Evolutionary conservation across 352 stramenopile genomes (phyloP), one percentile per base, ranked within the genome.

Genomic region (Phytophthora hybrid): DNA sequence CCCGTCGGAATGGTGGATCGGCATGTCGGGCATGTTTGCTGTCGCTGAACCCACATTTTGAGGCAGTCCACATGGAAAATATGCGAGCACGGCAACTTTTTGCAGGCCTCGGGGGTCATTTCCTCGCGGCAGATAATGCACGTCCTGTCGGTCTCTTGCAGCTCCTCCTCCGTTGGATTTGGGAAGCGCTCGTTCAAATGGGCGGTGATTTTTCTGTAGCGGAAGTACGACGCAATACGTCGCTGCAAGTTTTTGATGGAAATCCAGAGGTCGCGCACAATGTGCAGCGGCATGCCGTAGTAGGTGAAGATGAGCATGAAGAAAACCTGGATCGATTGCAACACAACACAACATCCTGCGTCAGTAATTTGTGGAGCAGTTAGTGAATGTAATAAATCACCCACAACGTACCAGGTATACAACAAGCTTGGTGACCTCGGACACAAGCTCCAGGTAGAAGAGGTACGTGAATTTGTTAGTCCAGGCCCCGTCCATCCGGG

Each of bases 241-340:
- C 87, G 89, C 73, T 95, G 88, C 59, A 96, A 74, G 37, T 89
- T 95, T 83, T 95, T 92, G 74, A 92, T 87, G 14, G 88, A 98
- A 37, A 99, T 84, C 90, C 98, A 99, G 5, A 99, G 80, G 58
- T 99, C 98, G 44, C 97, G 91, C 58, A 99, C 93, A 63, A 99
- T 97, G 73, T 99, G 98, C 59, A 99, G 91, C 16, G 98, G 97
- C 82, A 99, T 94, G 41, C 97, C 97, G 74, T 99, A 99, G 73
- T 98, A 98, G 32, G 93, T 98, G 73, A 99, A 98, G 39, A 99
- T 97, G 51, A 99, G 95, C 73, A 96, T 89, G 85, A 99, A 99
- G 75, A 99, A 99, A 18, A 97, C 79, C 88, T 95, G 57, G 2
- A 60, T 51, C 16, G 18, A 5, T 26, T 41, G 34, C 34, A 41